Base-by-base conservation (phyloP, 306 rosid genomes). In the Castanospermum australe region DNA sequence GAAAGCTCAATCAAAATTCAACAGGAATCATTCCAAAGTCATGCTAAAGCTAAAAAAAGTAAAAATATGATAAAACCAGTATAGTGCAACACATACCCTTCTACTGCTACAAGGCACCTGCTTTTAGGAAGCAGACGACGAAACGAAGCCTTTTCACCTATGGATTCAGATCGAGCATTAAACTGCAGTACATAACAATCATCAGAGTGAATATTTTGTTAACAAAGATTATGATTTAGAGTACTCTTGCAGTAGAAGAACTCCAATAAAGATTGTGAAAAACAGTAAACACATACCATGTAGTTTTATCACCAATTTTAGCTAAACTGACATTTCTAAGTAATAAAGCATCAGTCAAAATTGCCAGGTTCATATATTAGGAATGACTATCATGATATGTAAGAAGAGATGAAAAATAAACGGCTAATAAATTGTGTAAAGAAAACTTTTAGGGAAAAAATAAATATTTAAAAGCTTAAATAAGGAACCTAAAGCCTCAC, bases 81-180 rank as follows among this genome's bases (percentile, higher is more conserved):
- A 51, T 22, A 79, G 64, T 32, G 61, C 9, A 33, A 79, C 17
- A 50, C 90, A 76, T 86, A 91, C 97, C 98, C 97, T 80, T 88
- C 93, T 25, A 90, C 88, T 51, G 90, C 91, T 75, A 93, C 91
- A 65, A 91, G 91, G 84, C 98, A 91, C 81, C 95, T 85, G 85
- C 57, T 88, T 87, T 88, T 91, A 56, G 98, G 95, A 83, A 89
- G 63, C 47, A 91, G 79, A 25, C 95, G 93, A 8, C 91, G 90
- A 83, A 93, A 91, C 62, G 98, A 91, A 56, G 97, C 89, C 79
- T 87, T 91, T 65, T 90, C 95, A 80, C 75, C 69, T 5, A 93
- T 77, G 45, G 97, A 91, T 77, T 91, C 97, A 61, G 93, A 87
- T 13, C 97, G 87, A 81, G 97, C 97, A 86, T 93, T 93, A 84